phyloP scores from a whole-genome alignment of 768 basidiomycete species.

The Daedalea quercina region DNA sequence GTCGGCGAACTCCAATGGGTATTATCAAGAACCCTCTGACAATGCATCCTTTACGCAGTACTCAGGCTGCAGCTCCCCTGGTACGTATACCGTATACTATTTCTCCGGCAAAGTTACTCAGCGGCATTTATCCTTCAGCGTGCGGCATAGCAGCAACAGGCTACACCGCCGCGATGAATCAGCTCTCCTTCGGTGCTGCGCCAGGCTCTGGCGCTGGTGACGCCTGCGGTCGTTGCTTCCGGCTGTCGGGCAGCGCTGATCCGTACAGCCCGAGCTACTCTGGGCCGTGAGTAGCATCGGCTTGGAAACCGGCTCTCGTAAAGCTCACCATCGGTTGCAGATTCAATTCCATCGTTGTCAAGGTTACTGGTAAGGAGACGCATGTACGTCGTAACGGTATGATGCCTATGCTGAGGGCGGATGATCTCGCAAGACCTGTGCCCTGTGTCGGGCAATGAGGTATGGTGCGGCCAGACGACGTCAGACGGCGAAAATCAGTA shows the following conservation, averaged over 20 bases:
- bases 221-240: conserved; percentile 58
- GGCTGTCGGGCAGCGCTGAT: conserved; percentile 41
- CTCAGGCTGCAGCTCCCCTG: conserved; percentile 42
- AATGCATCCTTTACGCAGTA: conserved; percentile 53
- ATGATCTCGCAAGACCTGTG: conserved; percentile 27
- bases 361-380: not conserved
- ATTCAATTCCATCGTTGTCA: not conserved
- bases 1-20: conserved; percentile 34
- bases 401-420: no score
- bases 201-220: conserved; percentile 49
- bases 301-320: no score
- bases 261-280: conserved; percentile 44
- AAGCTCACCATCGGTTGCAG: not conserved
- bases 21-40: conserved; percentile 47
- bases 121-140: conserved; percentile 25
- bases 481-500: conserved; percentile 36
- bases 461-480: conserved; percentile 49
- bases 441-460: conserved; percentile 40
- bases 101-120: not conserved
- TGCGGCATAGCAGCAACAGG: conserved; percentile 45
- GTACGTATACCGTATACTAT: conserved; percentile 20
- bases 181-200: conserved; percentile 45
- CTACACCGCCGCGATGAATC: conserved; percentile 51
- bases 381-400: not conserved
- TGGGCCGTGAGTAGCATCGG: conserved; percentile 13